Evolutionary conservation across 345 rosid species (phyloP), one percentile per base, ranked within the genome.

Genomic region (Citrus medica): DNA sequence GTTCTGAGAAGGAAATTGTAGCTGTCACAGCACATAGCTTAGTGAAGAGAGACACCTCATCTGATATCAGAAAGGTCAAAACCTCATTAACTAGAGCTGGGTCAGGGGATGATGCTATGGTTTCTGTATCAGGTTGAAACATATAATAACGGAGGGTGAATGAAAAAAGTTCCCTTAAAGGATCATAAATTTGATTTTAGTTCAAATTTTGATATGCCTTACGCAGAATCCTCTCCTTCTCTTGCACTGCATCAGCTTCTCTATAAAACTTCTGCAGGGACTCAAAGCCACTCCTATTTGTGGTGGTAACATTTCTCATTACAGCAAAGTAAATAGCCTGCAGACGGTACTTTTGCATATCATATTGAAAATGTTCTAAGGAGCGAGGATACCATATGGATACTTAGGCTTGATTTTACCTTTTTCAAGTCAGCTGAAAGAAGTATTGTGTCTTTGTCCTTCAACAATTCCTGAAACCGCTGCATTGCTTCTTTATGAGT

Each of bases 271-370:
- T 83, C 79, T 81, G 48, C n/a, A 86, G 73, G 30, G 82, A 79
- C 74, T 85, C 88, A 4, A 88, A 79, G 53, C 82, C 81, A 55
- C 62, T 56, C 56, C 86, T 82, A 74, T 76, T 82, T 53, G 42
- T 42, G 63, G 63, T 22, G 55, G 79, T 82, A 48, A 79, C 30
- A 33, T 77, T 88, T 73, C 88, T 83, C 83, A 88, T 82, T 16
- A 82, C 77, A 53, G 85, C 71, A 79, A 80, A 72, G 58, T 86
- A 88, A 56, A 87, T 81, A 77, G 87, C 87, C 91, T 88, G 83
- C 67, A 74, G 7, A 53, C 28, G 30, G 8, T 16, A 9, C 14
- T 10, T 40, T 33, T 32, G 32, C 55, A 19, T 63, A 24, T 42
- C 60, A 22, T 24, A 19, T 75, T 55, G 14, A 9, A 6, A 25